Evolutionary conservation across 108 stramenopile species (phyloP).

Genomic region (Hondaea fermentalgiana): DNA sequence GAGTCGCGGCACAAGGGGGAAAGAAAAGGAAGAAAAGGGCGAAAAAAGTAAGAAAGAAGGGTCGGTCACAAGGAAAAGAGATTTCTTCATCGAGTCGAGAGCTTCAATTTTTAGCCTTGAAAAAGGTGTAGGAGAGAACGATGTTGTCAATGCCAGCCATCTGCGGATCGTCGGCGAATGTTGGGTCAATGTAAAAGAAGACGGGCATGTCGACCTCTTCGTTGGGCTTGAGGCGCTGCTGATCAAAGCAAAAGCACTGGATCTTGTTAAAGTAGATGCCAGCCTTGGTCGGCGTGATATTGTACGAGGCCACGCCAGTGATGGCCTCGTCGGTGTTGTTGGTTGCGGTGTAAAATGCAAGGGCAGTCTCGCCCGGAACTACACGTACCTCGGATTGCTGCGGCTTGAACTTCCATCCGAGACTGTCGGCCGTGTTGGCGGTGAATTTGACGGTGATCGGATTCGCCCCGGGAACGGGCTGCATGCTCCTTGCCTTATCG

Average conservation of each 20-base stretch:
- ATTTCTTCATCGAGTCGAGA: not conserved
- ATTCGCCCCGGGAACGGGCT: constrained; percentile 70
- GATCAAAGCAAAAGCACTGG: constrained; percentile 99
- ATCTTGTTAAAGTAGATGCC: constrained; percentile 99
- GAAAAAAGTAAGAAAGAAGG: not conserved
- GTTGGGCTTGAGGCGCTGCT: constrained; percentile 84
- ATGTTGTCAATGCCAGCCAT: constrained; percentile 78
- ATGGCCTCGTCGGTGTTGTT: constrained; percentile 86
- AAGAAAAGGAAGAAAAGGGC: not conserved
- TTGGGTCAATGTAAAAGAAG: constrained; percentile 98
- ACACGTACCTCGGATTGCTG: constrained; percentile 82
- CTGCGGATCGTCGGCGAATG: constrained; percentile 79
- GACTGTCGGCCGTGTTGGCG: constrained; percentile 73
- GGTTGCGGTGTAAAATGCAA: constrained; percentile 87
- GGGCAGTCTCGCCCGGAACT: constrained; percentile 92
- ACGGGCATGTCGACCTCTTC: constrained; percentile 81
- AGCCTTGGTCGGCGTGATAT: constrained; percentile 88
- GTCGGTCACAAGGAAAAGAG: not conserved
- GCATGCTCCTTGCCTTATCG: constrained; percentile 61
- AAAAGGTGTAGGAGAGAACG: constrained; percentile 93
- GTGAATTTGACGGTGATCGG: constrained; percentile 88
- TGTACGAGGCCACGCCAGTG: constrained; percentile 98
- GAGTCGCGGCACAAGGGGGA: not conserved
- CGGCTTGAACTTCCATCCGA: constrained; percentile 90
- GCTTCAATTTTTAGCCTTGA: constrained; percentile 76